A percentile compares a stretch with the other conserved stretches of the same genome.
Evolutionary conservation across 257 asterid species (phyloP).

Genomic region (Solanum stenotomum): DNA sequence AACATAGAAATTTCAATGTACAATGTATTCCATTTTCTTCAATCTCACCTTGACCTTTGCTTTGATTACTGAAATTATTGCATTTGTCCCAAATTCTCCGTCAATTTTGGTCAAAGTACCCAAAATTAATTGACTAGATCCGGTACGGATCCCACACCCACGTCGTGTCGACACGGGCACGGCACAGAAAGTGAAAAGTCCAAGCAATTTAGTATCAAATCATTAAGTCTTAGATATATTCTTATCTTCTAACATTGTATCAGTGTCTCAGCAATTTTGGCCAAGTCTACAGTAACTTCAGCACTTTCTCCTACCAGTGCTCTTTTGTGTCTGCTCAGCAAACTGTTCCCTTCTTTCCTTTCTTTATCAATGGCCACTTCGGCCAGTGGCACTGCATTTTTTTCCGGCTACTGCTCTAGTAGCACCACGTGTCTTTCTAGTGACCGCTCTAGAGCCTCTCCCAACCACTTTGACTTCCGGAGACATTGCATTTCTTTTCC

Average conservation of each 20-base stretch:
- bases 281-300: neutral
- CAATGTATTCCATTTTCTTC: neutral
- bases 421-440: neutral
- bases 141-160: neutral
- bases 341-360: neutral
- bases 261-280: neutral
- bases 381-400: neutral
- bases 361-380: neutral
- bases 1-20: neutral
- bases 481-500: neutral
- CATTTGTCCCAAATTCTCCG: neutral
- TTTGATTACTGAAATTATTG: neutral
- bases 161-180: neutral
- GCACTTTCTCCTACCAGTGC: neutral
- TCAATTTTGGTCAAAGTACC: neutral
- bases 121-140: neutral
- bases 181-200: neutral
- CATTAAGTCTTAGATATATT: neutral
- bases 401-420: neutral
- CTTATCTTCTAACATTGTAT: neutral
- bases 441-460: neutral
- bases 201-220: neutral
- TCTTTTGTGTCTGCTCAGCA: neutral
- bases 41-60: neutral
- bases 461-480: neutral